Conservation (phyloP, 345 rosid species). For the Eutrema heterophyllum region DNA sequence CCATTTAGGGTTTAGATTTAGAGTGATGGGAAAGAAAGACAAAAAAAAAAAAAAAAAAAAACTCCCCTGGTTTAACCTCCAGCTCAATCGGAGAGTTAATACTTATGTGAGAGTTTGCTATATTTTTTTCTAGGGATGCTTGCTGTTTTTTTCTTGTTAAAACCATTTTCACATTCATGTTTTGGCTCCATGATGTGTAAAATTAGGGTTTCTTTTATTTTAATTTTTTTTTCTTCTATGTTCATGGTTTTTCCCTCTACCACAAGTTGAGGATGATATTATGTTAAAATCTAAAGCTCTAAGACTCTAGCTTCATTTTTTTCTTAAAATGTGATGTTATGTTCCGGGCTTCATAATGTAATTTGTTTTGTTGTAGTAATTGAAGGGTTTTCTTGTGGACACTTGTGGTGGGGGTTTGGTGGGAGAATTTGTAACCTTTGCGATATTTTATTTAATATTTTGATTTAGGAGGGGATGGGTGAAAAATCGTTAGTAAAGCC, state of each 20-base stretch:
- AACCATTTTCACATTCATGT: slow-evolving; percentile 7
- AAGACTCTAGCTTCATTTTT: not conserved
- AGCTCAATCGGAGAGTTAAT: slow-evolving; percentile 10
- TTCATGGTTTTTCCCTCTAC: slow-evolving; percentile 14
- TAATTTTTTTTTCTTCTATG: not conserved
- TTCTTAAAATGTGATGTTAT: not conserved
- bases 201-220: not conserved
- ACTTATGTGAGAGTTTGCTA: slow-evolving; percentile 25
- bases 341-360: not conserved
- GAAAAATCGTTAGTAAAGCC: slow-evolving; percentile 42
- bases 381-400: not conserved
- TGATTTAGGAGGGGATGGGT: not conserved
- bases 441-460: not conserved
- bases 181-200: slow-evolving; percentile 26
- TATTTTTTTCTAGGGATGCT: slow-evolving; percentile 9
- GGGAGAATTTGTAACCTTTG: not conserved
- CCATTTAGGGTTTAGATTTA: slow-evolving; percentile 28
- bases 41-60: slow-evolving; percentile 12
- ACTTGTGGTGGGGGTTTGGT: not conserved
- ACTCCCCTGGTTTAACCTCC: slow-evolving; percentile 27
- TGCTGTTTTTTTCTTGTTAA: not conserved
- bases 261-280: not conserved
- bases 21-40: slow-evolving; percentile 3
- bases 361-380: not conserved
- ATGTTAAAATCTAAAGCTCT: slow-evolving; percentile 12